Conservation (phyloP, 2,329 filamentous ascomycete genomes). For the Pseudogymnoascus sp. region DNA sequence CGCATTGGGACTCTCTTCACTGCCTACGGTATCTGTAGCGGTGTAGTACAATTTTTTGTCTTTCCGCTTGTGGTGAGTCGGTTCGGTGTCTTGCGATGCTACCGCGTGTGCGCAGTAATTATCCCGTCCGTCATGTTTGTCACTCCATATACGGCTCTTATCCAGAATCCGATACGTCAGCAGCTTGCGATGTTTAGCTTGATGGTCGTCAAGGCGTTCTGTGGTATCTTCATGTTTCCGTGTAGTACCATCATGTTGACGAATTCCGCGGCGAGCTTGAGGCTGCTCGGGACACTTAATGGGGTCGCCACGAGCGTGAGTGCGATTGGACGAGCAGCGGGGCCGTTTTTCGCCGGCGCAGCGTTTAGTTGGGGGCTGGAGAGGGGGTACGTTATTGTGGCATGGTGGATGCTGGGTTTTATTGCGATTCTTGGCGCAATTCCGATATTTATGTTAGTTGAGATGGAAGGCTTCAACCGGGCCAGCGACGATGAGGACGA, state of each 20-base stretch:
- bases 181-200: conserved; percentile 55
- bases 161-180: conserved; percentile 40
- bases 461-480: conserved; percentile 59
- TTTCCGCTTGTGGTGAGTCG: conserved; percentile 68
- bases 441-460: conserved; percentile 63
- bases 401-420: conserved; percentile 69
- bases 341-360: conserved; percentile 65
- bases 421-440: conserved; percentile 58
- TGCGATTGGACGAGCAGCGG: conserved; percentile 69
- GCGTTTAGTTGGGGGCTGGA: conserved; percentile 71
- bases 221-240: conserved; percentile 78
- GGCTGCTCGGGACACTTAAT: conserved; percentile 79
- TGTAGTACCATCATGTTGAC: conserved; percentile 85
- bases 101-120: conserved; percentile 54
- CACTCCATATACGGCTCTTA: conserved; percentile 72
- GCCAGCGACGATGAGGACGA: conserved; percentile 30
- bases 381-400: conserved; percentile 64
- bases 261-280: conserved; percentile 69
- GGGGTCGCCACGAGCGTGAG: conserved; percentile 79
- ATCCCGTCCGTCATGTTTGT: conserved; percentile 71
- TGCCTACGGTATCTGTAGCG: conserved; percentile 68
- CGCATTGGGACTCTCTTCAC: conserved; percentile 82
- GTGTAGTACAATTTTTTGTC: conserved; percentile 75
- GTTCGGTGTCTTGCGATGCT: conserved; percentile 67
- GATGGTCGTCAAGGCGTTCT: conserved; percentile 66